Conservation (phyloP, 192 early-diverging fungal species). For the Umbelopsis isabellina region DNA sequence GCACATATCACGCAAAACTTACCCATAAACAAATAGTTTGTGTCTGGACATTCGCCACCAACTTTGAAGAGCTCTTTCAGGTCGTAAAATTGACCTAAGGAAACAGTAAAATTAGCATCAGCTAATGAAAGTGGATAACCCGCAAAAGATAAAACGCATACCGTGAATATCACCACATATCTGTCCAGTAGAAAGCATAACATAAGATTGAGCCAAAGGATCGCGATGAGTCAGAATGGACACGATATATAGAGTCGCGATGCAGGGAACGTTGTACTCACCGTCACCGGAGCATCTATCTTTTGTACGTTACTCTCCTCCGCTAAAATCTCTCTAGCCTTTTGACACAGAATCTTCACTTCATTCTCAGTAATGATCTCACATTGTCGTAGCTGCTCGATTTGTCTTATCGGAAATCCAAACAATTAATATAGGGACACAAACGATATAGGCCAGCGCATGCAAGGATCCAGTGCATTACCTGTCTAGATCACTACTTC, state of each 20-base stretch:
- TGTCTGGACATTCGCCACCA: slow-evolving; percentile 94
- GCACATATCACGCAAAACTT: slow-evolving; percentile 10
- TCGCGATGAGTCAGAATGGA: neutral
- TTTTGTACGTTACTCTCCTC: slow-evolving; percentile 97
- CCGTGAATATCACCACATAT: slow-evolving; percentile 98
- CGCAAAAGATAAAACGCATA: neutral
- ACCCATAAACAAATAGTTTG: slow-evolving; percentile 98
- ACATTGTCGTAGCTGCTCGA: slow-evolving; percentile 87
- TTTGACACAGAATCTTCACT: slow-evolving; percentile 92
- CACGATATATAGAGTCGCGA: neutral
- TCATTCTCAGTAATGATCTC: slow-evolving; percentile 91
- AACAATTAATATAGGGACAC: neutral
- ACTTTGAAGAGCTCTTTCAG: slow-evolving; percentile 91
- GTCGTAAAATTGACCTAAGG: slow-evolving; percentile 85
- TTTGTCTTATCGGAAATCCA: slow-evolving; percentile 58
- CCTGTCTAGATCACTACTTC: slow-evolving; percentile 19
- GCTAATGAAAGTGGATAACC: neutral
- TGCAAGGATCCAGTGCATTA: neutral
- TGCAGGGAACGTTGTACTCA: slow-evolving; percentile 35
- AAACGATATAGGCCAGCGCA: neutral
- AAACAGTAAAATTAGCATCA: neutral
- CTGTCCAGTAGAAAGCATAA: slow-evolving; percentile 26
- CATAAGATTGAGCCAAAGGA: neutral
- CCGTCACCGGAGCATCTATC: slow-evolving; percentile 95
- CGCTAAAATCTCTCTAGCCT: slow-evolving; percentile 93